Evolutionary conservation across 2,329 filamentous ascomycete species (phyloP).

Genomic region (Herpotrichia juniperi): DNA sequence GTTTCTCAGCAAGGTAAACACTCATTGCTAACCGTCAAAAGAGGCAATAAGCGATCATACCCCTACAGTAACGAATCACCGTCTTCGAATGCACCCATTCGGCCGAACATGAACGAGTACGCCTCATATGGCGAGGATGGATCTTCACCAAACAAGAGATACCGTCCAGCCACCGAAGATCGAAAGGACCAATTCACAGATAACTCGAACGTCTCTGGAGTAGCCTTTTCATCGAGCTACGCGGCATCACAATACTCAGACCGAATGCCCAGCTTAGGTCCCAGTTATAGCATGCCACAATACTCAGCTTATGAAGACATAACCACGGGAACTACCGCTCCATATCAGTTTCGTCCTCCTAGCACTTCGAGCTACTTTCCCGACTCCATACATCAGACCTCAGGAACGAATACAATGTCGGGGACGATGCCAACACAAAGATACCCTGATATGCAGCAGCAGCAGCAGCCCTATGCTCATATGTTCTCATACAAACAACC

Average conservation of each 20-base stretch:
- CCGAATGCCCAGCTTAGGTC: background rate
- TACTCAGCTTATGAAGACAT: background rate
- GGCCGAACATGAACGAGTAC: constrained; percentile 5
- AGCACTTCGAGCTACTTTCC: background rate
- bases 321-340: background rate
- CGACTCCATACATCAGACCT: background rate
- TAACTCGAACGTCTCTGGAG: background rate
- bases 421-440: background rate
- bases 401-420: background rate
- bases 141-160: constrained; percentile 11
- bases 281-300: constrained; percentile 2
- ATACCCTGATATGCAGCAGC: constrained; percentile 5
- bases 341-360: constrained; percentile 3
- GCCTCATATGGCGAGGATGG: constrained; percentile 9
- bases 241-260: constrained; percentile 1
- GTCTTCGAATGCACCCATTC: constrained; percentile 6
- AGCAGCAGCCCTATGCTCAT: background rate
- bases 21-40: constrained; percentile 4
- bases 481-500: constrained; percentile 1
- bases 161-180: constrained; percentile 12
- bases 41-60: constrained; percentile 29
- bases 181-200: constrained; percentile 10
- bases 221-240: constrained; percentile 5
- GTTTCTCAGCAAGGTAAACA: background rate
- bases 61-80: constrained; percentile 2